These are phyloP conservation scores for Phycomyces nitens DNA, from an alignment of 192 early-diverging fungal genomes.

Conservation along the genomic window DNA sequence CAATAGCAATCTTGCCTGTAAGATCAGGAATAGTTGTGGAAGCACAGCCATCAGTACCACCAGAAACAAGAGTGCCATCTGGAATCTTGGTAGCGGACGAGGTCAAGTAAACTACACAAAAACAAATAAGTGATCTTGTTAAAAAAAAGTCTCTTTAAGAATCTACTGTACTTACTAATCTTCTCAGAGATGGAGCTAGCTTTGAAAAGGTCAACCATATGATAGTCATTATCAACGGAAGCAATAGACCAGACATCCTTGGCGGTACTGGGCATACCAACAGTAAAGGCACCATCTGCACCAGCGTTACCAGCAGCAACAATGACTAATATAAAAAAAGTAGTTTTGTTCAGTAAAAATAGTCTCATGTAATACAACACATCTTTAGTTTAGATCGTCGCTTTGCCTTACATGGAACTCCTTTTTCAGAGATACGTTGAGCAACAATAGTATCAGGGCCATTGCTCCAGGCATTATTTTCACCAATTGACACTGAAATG, in stretches of 20 bases:
- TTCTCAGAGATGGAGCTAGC: neutral
- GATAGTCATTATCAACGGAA: constrained; percentile 44
- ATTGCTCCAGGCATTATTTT: constrained; percentile 55
- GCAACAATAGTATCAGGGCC: constrained; percentile 57
- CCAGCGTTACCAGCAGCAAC: constrained; percentile 68
- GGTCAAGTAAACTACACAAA: neutral
- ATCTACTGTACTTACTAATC: too few relatives aligned
- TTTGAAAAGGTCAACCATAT: constrained; percentile 19
- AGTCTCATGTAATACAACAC: neutral
- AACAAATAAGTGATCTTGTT: constrained; percentile 1
- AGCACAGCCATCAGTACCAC: constrained; percentile 55
- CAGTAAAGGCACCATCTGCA: constrained; percentile 52
- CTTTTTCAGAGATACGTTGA: constrained; percentile 37
- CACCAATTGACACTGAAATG: constrained; percentile 82
- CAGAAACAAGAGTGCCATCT: constrained; percentile 36
- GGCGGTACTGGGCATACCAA: constrained; percentile 56
- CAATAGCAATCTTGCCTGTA: constrained; percentile 52
- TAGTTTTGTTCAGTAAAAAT: neutral
- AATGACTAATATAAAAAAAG: constrained; percentile 38
- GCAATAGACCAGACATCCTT: constrained; percentile 56
- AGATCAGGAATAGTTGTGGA: constrained; percentile 39
- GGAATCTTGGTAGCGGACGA: constrained; percentile 4
- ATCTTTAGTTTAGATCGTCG: neutral
- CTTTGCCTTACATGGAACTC: constrained; percentile 22
- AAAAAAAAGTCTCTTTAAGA: neutral